Conservation (phyloP, 2,329 filamentous ascomycete genomes). For the Bipolaris bicolor region DNA sequence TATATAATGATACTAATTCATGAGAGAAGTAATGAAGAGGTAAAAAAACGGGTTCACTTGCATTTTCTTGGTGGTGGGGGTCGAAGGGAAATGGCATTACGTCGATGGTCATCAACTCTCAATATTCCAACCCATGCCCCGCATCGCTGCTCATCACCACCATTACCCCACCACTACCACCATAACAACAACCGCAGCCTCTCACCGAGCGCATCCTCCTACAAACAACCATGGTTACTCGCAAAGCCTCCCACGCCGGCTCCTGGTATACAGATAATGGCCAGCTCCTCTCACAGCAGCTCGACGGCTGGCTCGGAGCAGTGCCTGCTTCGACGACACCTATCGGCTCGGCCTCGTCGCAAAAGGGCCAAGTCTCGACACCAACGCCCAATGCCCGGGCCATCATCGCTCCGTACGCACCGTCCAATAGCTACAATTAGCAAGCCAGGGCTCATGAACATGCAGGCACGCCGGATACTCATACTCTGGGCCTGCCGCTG, state of each 20-base stretch:
- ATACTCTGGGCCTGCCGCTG: slow-evolving; percentile 90
- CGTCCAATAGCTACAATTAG: slow-evolving; percentile 1
- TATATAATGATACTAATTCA: too few relatives aligned
- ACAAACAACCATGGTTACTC: slow-evolving; percentile 40
- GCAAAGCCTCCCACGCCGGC: slow-evolving; percentile 77
- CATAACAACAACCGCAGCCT: background rate
- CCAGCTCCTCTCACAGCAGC: slow-evolving; percentile 66
- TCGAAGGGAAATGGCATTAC: slow-evolving; percentile 2
- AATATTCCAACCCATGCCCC: slow-evolving; percentile 5
- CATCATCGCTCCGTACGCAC: slow-evolving; percentile 87
- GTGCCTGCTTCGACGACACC: slow-evolving; percentile 72
- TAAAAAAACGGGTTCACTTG: too few relatives aligned
- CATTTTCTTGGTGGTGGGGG: background rate
- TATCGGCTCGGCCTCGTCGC: slow-evolving; percentile 56
- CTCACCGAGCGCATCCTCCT: background rate
- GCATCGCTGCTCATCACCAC: slow-evolving; percentile 8
- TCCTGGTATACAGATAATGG: slow-evolving; percentile 80
- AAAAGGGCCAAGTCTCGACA: slow-evolving; percentile 53
- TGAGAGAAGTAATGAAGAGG: too few relatives aligned
- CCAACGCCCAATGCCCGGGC: slow-evolving; percentile 78
- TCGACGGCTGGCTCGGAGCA: slow-evolving; percentile 74
- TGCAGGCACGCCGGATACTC: slow-evolving; percentile 88
- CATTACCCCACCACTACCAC: slow-evolving; percentile 1
- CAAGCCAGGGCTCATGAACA: slow-evolving; percentile 36
- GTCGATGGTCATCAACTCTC: slow-evolving; percentile 8